Percentiles rank a stretch among this genome's conserved stretches.
Evolutionary conservation across 495 filamentous ascomycete species (phyloP).

Genomic region (Lophium mytilinum): DNA sequence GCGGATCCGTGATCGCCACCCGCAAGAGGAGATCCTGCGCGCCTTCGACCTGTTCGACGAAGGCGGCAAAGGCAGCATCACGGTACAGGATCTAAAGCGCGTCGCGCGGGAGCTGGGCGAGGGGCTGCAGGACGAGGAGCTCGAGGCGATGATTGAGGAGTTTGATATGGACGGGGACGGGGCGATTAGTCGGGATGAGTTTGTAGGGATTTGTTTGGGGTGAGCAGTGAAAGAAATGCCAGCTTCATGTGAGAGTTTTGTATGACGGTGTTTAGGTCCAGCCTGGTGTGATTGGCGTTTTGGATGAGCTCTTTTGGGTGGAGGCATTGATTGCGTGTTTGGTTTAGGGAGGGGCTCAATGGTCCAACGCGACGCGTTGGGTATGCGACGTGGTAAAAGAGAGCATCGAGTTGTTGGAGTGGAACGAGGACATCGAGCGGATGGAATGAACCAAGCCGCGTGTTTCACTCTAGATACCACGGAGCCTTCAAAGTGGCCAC

Average conservation of each 20-base stretch:
- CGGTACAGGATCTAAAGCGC: slow-evolving; percentile 71
- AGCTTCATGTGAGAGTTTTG: not conserved
- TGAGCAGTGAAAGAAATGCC: slow-evolving; percentile 1
- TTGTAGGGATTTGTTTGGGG: slow-evolving; percentile 64
- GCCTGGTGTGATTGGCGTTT: not conserved
- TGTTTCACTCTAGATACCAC: no score
- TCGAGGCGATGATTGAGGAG: slow-evolving; percentile 95
- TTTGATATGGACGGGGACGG: slow-evolving; percentile 93
- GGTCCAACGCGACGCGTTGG: no score
- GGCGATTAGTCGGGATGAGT: slow-evolving; percentile 82
- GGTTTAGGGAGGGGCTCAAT: no score
- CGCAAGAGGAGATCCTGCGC: slow-evolving; percentile 80
- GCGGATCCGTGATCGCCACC: slow-evolving; percentile 73
- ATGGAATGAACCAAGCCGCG: no score
- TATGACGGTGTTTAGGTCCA: not conserved
- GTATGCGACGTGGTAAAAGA: no score
- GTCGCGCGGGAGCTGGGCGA: slow-evolving; percentile 91
- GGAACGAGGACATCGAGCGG: no score
- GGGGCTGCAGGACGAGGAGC: slow-evolving; percentile 81
- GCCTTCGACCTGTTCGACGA: slow-evolving; percentile 88
- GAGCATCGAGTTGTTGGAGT: no score
- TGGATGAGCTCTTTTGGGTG: not conserved
- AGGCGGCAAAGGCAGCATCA: slow-evolving; percentile 74
- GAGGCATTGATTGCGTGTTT: no score
- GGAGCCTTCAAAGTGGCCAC: not conserved